Base-by-base conservation (phyloP, 2,329 filamentous ascomycete genomes). In the Cladophialophora yegresii region DNA sequence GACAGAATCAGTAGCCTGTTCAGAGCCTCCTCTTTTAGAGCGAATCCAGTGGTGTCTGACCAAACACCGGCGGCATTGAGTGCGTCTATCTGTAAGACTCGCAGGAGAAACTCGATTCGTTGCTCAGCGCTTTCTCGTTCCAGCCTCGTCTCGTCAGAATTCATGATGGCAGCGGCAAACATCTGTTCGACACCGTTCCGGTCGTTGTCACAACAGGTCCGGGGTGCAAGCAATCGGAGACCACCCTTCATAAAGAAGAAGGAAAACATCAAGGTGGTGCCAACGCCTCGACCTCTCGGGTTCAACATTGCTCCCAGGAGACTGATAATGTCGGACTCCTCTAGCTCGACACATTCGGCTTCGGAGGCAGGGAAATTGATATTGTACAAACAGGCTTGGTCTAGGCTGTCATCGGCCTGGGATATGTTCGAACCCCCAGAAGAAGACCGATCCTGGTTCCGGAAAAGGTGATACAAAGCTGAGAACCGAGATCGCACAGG, bases 231-330 rank as follows among this genome's bases (percentile, higher is more conserved):
- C 26, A 62, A 23, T 22, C 51, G 51, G n/a, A 62, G 51, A 40
- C 53, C 60, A 33, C 45, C 51, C 30, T 16, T 40, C 43, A 56
- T 62, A 28, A 55, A 56, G 40, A 62, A 56, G 40, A 62, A 62
- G 1, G 57, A 36, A 22, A 59, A 59, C 47, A 59, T 53, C 57
- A 59, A 59, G 28, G 43, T 43, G n/a, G 57, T 59, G 45, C 57
- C 57, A 13, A 36, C 33, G 20, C n/a, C 28, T 10, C 7, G 30
- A 40, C 47, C 20, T 23, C 33, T 59, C 2, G 57, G 45, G 12
- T 59, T 59, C 16, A 59, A 20, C 45, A 59, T 59, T 26, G 47
- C 45, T 20, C 16, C 57, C 10, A 59, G 43, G 23, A 59, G 33
- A 12, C 20, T 20, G n/a, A 51, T 36, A 40, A 59, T 26, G 16